These are phyloP conservation scores for Cyclotella atomus DNA, from an alignment of 108 stramenopile species.

Conservation along the genomic window DNA sequence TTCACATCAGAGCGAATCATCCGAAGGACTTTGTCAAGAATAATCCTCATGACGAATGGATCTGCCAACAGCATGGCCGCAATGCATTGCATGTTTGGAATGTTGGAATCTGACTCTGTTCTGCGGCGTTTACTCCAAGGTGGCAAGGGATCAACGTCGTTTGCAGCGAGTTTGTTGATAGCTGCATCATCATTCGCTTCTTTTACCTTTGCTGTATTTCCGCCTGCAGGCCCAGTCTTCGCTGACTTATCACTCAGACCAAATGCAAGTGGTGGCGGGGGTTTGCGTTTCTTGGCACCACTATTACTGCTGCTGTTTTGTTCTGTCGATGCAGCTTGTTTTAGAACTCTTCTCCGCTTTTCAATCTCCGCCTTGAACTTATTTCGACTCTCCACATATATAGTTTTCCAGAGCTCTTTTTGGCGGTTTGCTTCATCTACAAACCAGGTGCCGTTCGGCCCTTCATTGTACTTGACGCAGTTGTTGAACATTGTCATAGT, in stretches of 20 bases:
- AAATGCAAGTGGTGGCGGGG: conserved; percentile 49
- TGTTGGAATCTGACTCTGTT: conserved; percentile 38
- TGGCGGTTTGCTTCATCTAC: conserved; percentile 82
- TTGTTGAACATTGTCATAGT: conserved; percentile 82
- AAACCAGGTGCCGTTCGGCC: conserved; percentile 81
- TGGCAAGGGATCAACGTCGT: conserved; percentile 51
- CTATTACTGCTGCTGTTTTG: neutral
- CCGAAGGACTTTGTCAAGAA: conserved; percentile 72
- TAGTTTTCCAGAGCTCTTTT: conserved; percentile 74
- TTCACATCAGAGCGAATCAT: conserved; percentile 61
- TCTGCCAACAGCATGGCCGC: conserved; percentile 86
- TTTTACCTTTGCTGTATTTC: conserved; percentile 6
- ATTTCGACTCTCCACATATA: conserved; percentile 70
- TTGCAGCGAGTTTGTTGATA: conserved; percentile 44
- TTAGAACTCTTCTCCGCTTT: conserved; percentile 58
- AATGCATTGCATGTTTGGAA: conserved; percentile 78
- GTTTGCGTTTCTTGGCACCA: conserved; percentile 57
- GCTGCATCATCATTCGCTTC: conserved; percentile 39
- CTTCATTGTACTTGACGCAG: conserved; percentile 84
- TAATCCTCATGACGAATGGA: conserved; percentile 83
- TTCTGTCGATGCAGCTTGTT: conserved; percentile 49
- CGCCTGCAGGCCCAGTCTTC: conserved; percentile 11
- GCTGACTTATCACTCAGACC: conserved; percentile 24
- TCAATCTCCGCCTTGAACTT: conserved; percentile 55
- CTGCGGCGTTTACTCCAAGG: conserved; percentile 37